Evolutionary conservation across 768 basidiomycete genomes (phyloP), one percentile per base, ranked within the genome.

Genomic region (Tephrocybe rancida): DNA sequence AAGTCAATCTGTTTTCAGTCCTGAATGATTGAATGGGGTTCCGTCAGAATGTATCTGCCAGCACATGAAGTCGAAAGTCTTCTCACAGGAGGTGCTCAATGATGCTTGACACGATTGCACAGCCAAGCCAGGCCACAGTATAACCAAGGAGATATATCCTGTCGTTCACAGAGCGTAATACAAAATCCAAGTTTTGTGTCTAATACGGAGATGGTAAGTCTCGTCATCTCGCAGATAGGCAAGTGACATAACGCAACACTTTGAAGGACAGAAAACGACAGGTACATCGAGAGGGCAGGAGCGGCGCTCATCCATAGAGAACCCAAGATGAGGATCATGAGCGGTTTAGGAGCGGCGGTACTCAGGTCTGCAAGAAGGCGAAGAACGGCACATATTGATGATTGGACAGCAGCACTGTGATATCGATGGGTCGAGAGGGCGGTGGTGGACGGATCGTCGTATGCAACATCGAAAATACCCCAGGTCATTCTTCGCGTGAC

Each of bases 401-500:
- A 4, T 46, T 37, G 29, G 50, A 56, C 29, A 50, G 2, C n/a
- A 25, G 39, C 30, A 18, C 30, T 26, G 14, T 22, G 29, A 37
- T 27, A 37, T 38, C 30, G 27, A 32, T 37, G 45, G 34, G 56
- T 25, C 35, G 49, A 19, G 4, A 24, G 34, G 29, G 10, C n/a
- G 1, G 34, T 46, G 5, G 16, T 30, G 8, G 43, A 51, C 22
- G 38, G 56, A 2, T 48, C 47, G 11, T 66, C 69, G 48, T 70
- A 72, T 1, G 69, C 71, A 35, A 76, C 53, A n/a, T 65, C 58
- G 54, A 76, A 76, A 22, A 74, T 72, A 1, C 73, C 73, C 71
- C 70, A 69, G 11, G 64, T 38, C 2, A 21, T 18, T 10, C 21
- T 38, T 16, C 22, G 51, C 3, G 37, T 39, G 5, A 10, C 44